phyloP scores from a whole-genome alignment of 768 basidiomycete species.

The Trametopsis cervina region DNA sequence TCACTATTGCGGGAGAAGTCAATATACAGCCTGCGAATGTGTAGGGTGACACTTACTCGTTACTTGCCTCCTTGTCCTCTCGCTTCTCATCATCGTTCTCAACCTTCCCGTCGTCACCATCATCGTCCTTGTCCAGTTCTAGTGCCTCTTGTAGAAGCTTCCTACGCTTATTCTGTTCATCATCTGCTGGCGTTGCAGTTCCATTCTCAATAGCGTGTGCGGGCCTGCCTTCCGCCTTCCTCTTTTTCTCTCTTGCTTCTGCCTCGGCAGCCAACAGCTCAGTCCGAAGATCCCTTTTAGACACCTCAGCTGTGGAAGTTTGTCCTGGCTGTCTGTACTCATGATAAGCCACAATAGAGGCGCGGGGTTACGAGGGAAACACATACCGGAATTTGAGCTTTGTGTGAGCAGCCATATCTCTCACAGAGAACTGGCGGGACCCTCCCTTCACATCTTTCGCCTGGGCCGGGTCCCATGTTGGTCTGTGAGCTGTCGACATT shows the following conservation, averaged over 20 bases:
- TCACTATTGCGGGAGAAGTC: not conserved
- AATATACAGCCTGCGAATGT: too few species aligned
- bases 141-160: conserved; percentile 83
- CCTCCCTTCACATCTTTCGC: conserved; percentile 89
- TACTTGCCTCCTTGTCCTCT: conserved; percentile 30
- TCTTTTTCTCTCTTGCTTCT: conserved; percentile 84
- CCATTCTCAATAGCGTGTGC: conserved; percentile 30
- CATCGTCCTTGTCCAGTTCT: conserved; percentile 87
- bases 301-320: conserved; percentile 70
- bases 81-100: conserved; percentile 23
- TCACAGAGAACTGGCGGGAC: conserved; percentile 86
- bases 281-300: conserved; percentile 70
- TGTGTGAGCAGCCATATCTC: conserved; percentile 92
- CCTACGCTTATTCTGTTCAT: conserved; percentile 69
- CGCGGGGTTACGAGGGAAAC: not conserved
- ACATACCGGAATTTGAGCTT: conserved; percentile 94
- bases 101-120: conserved; percentile 57
- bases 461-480: conserved; percentile 97
- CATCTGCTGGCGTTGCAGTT: conserved; percentile 45
- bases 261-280: conserved; percentile 83
- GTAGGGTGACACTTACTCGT: conserved; percentile 32
- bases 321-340: conserved; percentile 82
- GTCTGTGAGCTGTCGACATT: conserved; percentile 90
- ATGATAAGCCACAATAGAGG: not conserved
- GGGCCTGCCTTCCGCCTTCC: conserved; percentile 77